Conservation (phyloP, 1,284 basidiomycete genomes). For the Puccinia novopanici region DNA sequence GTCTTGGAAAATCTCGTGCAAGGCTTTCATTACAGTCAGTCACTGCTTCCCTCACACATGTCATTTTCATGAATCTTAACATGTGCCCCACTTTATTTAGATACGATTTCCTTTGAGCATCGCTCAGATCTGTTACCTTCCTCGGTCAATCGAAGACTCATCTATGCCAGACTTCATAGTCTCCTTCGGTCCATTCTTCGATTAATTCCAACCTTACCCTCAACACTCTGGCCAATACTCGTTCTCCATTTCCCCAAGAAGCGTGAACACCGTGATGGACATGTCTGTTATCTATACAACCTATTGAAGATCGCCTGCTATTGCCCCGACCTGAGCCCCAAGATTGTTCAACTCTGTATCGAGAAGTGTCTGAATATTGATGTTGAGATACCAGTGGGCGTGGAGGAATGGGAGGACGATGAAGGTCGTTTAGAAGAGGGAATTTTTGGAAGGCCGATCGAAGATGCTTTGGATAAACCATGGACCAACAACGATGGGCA, state of each 20-base stretch:
- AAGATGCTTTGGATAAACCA: slow-evolving; percentile 55
- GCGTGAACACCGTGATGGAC: slow-evolving; percentile 75
- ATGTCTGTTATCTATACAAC: slow-evolving; percentile 91
- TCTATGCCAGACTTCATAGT: slow-evolving; percentile 84
- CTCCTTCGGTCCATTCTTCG: slow-evolving; percentile 81
- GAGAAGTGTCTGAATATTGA: slow-evolving; percentile 93
- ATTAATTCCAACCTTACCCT: slow-evolving; percentile 84
- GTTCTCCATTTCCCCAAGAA: slow-evolving; percentile 88
- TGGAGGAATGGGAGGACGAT: slow-evolving; percentile 80
- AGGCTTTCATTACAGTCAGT: slow-evolving; percentile 84
- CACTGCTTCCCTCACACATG: too few relatives aligned
- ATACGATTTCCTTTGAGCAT: slow-evolving; percentile 20
- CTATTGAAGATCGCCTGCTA: slow-evolving; percentile 80
- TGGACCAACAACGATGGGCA: slow-evolving; percentile 58
- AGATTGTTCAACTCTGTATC: slow-evolving; percentile 79
- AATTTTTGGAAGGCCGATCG: slow-evolving; percentile 53
- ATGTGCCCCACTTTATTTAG: background rate
- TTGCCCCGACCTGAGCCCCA: slow-evolving; percentile 83
- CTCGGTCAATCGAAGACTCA: slow-evolving; percentile 71
- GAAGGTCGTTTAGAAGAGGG: slow-evolving; percentile 60
- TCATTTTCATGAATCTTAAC: slow-evolving; percentile 54
- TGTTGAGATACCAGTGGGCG: slow-evolving; percentile 93
- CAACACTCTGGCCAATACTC: slow-evolving; percentile 80
- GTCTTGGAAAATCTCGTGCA: slow-evolving; percentile 79
- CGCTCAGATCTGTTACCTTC: slow-evolving; percentile 48